Percentiles rank a stretch among this genome's conserved stretches.
Conservation (phyloP, 2,329 filamentous ascomycete species). For the Rutstroemia sp. region DNA sequence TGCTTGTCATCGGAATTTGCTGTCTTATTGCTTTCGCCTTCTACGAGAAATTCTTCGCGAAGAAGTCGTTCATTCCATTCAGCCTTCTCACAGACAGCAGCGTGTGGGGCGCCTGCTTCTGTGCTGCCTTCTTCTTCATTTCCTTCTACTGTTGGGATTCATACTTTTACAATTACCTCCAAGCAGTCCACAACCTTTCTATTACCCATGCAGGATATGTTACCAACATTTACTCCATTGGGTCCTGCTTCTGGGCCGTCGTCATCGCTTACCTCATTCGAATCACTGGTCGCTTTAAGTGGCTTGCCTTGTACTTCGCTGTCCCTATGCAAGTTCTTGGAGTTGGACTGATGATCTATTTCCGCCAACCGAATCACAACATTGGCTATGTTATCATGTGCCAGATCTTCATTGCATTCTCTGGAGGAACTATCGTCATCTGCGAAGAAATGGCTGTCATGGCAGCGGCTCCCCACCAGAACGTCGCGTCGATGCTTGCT, state of each 20-base stretch:
- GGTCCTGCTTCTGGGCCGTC: slow-evolving; percentile 39
- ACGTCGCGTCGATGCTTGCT: slow-evolving; percentile 53
- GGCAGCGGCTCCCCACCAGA: slow-evolving; percentile 51
- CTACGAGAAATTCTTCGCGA: slow-evolving; percentile 51
- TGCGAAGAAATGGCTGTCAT: slow-evolving; percentile 53
- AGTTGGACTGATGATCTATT: slow-evolving; percentile 50
- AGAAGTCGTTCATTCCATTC: slow-evolving; percentile 49
- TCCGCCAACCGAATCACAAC: slow-evolving; percentile 43
- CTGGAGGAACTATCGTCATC: slow-evolving; percentile 50
- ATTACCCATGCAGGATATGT: slow-evolving; percentile 44
- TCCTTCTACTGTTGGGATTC: slow-evolving; percentile 45
- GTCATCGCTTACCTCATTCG: slow-evolving; percentile 40
- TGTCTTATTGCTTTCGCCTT: slow-evolving; percentile 47
- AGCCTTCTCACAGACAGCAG: slow-evolving; percentile 42
- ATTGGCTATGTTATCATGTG: slow-evolving; percentile 50
- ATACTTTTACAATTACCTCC: slow-evolving; percentile 47
- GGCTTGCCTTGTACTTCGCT: slow-evolving; percentile 16
- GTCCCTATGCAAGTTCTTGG: slow-evolving; percentile 36
- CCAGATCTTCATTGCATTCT: slow-evolving; percentile 52
- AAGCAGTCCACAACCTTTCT: slow-evolving; percentile 43
- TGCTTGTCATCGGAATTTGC: slow-evolving; percentile 49
- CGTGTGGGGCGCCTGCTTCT: slow-evolving; percentile 39
- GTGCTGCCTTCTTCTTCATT: slow-evolving; percentile 38
- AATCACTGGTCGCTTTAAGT: slow-evolving; percentile 22
- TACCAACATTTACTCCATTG: slow-evolving; percentile 41